Percentiles rank a stretch among this genome's conserved stretches.
Evolutionary conservation across 352 stramenopile species (phyloP).

Genomic region (Pythium oligandrum): DNA sequence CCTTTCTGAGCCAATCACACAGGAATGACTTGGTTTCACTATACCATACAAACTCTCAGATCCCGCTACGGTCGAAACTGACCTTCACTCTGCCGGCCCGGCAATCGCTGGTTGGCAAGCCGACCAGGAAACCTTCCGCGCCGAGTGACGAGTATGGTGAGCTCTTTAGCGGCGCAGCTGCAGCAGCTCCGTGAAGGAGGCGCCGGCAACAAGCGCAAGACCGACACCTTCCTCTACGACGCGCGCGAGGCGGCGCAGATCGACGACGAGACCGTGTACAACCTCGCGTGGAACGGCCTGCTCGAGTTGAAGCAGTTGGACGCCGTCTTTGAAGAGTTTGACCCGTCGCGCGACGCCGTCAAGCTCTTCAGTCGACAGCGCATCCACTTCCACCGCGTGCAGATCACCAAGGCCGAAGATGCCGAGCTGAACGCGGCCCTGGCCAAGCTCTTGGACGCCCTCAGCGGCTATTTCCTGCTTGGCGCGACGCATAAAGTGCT

Average conservation of each 20-base stretch:
- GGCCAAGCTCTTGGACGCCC: slow-evolving; percentile 64
- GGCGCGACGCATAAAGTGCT: slow-evolving; percentile 80
- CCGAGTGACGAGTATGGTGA: slow-evolving; percentile 29
- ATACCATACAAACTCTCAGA: slow-evolving; percentile 27
- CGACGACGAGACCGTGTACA: slow-evolving; percentile 83
- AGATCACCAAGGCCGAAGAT: slow-evolving; percentile 57
- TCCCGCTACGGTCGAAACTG: slow-evolving; percentile 13
- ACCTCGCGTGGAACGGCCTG: slow-evolving; percentile 79
- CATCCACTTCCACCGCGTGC: slow-evolving; percentile 78
- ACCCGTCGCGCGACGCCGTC: slow-evolving; percentile 39
- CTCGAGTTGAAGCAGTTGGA: slow-evolving; percentile 78
- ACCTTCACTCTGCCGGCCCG: no score
- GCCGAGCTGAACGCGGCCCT: slow-evolving; percentile 61
- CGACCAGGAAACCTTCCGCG: no score
- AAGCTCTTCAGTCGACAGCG: slow-evolving; percentile 68
- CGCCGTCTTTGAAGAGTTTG: slow-evolving; percentile 61
- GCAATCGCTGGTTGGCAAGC: no score
- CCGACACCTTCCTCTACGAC: slow-evolving; percentile 84
- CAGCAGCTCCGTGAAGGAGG: slow-evolving; percentile 75
- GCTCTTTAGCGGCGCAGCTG: slow-evolving; percentile 70
- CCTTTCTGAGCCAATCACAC: slow-evolving; percentile 27
- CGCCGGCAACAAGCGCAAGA: slow-evolving; percentile 76
- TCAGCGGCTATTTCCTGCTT: slow-evolving; percentile 82
- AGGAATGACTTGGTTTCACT: slow-evolving; percentile 13
- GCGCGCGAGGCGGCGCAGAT: slow-evolving; percentile 71